Conservation (phyloP, 202 grass and related monocot genomes). For the Hordeum pubiflorum region DNA sequence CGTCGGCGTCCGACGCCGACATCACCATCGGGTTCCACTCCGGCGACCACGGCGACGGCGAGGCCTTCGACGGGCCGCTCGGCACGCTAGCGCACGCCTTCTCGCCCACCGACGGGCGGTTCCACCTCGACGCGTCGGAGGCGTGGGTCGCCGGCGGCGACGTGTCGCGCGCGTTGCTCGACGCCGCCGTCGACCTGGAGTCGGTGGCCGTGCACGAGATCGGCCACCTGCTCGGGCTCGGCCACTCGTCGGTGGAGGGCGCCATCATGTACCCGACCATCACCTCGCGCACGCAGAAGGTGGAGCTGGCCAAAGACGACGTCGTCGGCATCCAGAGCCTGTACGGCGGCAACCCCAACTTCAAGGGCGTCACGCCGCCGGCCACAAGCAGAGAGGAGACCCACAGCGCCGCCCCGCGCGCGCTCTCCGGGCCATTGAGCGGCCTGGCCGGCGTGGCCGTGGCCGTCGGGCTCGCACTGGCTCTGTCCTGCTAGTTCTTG, state of each 20-base stretch:
- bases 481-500: background rate
- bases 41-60: conserved; percentile 68
- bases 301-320: conserved; percentile 63
- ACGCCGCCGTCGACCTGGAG: conserved; percentile 70
- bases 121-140: conserved; percentile 87
- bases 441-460: background rate
- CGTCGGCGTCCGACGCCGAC: conserved; percentile 35
- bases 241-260: conserved; percentile 40
- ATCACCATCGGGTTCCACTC: conserved; percentile 78
- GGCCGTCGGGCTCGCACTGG: conserved; percentile 1
- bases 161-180: conserved; percentile 24
- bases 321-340: conserved; percentile 57
- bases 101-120: conserved; percentile 72
- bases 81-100: conserved; percentile 90
- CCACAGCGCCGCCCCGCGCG: conserved; percentile 29
- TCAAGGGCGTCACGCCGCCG: conserved; percentile 39
- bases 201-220: conserved; percentile 98
- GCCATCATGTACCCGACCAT: conserved; percentile 91
- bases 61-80: conserved; percentile 69
- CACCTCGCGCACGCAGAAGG: conserved; percentile 50
- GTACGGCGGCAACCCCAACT: conserved; percentile 70
- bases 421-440: background rate
- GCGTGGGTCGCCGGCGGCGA: conserved; percentile 61
- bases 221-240: conserved; percentile 84
- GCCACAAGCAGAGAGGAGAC: conserved; percentile 48